A percentile compares a stretch with the other conserved stretches of the same genome.
Conservation (phyloP, 2,329 filamentous ascomycete species). For the Didymosphaeria variabile region DNA sequence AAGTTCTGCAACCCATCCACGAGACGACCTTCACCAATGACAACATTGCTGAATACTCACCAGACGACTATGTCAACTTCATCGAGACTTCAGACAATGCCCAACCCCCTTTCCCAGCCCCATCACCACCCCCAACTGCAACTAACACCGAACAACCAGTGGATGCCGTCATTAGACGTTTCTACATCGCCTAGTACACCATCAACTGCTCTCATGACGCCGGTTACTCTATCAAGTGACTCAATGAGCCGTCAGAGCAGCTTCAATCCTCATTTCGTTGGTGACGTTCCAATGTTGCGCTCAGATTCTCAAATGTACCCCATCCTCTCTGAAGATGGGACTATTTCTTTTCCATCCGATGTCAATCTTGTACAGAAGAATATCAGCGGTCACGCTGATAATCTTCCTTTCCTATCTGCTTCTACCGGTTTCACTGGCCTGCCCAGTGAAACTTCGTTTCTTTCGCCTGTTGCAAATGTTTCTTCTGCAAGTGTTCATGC, state of each 20-base stretch:
- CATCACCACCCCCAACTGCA: constrained; percentile 35
- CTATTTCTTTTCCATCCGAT: constrained; percentile 45
- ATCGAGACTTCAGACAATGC: constrained; percentile 36
- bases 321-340: constrained; percentile 47
- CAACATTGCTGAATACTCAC: constrained; percentile 47
- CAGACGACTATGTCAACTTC: constrained; percentile 47
- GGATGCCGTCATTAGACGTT: constrained; percentile 44
- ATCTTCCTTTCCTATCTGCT: constrained; percentile 39
- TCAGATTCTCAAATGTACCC: constrained; percentile 52
- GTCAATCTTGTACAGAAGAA: constrained; percentile 39
- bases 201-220: constrained; percentile 48
- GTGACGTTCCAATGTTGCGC: constrained; percentile 55
- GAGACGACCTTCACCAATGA: constrained; percentile 30
- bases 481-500: constrained; percentile 43
- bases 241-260: constrained; percentile 58
- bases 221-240: constrained; percentile 49
- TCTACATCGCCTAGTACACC: constrained; percentile 49
- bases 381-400: constrained; percentile 43
- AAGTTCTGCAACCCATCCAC: constrained; percentile 36
- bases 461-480: constrained; percentile 36
- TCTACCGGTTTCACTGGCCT: constrained; percentile 38
- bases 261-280: constrained; percentile 52
- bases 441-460: constrained; percentile 47
- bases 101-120: constrained; percentile 32
- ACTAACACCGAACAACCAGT: constrained; percentile 44